phyloP scores from a whole-genome alignment of 139 green algal genomes.

The Trebouxia sp. region DNA sequence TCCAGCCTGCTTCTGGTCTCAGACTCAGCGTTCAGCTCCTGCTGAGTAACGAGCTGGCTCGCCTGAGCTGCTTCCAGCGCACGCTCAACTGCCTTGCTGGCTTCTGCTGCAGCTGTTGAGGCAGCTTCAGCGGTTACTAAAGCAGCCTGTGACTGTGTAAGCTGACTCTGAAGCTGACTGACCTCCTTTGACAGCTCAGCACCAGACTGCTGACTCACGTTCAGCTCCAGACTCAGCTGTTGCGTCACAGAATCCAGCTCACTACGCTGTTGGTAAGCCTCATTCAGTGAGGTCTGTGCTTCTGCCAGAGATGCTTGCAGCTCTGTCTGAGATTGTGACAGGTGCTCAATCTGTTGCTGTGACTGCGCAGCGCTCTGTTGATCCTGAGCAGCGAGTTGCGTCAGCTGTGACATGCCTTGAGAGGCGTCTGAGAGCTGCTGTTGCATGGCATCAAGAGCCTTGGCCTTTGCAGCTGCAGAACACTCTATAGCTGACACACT shows the following conservation, averaged over 20 bases:
- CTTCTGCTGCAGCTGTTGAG: not conserved
- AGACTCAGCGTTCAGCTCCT: not conserved
- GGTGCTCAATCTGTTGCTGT: not conserved
- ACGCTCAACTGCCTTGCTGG: not conserved
- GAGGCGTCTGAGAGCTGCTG: not conserved
- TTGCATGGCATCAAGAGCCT: not conserved
- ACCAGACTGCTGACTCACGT: not conserved
- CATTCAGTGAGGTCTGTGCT: not conserved
- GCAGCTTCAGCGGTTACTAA: too few species aligned
- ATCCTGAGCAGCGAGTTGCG: not conserved
- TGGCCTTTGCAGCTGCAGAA: too few species aligned
- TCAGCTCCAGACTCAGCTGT: not conserved
- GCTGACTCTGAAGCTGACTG: not conserved
- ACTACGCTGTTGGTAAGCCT: not conserved
- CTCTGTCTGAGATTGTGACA: not conserved
- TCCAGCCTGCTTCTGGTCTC: not conserved
- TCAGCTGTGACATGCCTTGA: not conserved
- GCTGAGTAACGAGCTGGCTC: not conserved
- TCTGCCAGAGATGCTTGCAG: not conserved
- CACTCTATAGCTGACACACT: too few species aligned
- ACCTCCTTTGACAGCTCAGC: not conserved
- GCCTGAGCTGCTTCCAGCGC: not conserved
- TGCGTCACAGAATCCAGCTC: not conserved
- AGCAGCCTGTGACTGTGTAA: not conserved
- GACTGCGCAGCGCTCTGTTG: not conserved